These are phyloP conservation scores for Breynia disticha DNA, from an alignment of 441 rosid species.

Conservation along the genomic window DNA sequence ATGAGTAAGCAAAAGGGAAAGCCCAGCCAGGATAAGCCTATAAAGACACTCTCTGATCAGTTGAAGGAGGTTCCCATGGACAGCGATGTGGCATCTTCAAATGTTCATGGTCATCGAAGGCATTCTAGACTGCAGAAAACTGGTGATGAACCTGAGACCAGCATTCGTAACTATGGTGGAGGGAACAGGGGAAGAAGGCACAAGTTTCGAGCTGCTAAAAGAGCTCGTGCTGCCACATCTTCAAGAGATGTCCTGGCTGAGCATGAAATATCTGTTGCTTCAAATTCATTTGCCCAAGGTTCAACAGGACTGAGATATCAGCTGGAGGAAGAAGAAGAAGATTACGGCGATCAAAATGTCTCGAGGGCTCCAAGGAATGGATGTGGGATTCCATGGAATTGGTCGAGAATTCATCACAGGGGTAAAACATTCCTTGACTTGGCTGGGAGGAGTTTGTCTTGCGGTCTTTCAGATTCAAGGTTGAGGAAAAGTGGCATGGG, in stretches of 20 bases:
- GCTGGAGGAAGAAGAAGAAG: slow-evolving; percentile 44
- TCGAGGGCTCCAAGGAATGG: slow-evolving; percentile 60
- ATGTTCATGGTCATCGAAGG: slow-evolving; percentile 40
- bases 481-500: slow-evolving; percentile 47
- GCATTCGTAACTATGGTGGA: slow-evolving; percentile 34
- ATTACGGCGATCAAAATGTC: slow-evolving; percentile 44
- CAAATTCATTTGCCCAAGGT: slow-evolving; percentile 66
- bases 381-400: slow-evolving; percentile 95
- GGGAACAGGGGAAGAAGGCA: slow-evolving; percentile 53
- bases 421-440: slow-evolving; percentile 78
- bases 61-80: slow-evolving; percentile 47
- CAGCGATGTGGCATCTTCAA: slow-evolving; percentile 75
- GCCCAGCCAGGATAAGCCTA: slow-evolving; percentile 37
- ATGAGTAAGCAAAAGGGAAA: slow-evolving; percentile 51
- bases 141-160: slow-evolving; percentile 29
- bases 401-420: slow-evolving; percentile 91
- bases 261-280: slow-evolving; percentile 86
- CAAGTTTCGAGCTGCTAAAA: slow-evolving; percentile 60
- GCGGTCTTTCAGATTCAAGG: slow-evolving; percentile 75
- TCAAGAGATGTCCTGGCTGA: too few relatives aligned
- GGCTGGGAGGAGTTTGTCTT: slow-evolving; percentile 95
- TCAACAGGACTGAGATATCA: slow-evolving; percentile 29
- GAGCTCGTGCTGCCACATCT: slow-evolving; percentile 34
- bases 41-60: slow-evolving; percentile 65
- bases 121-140: slow-evolving; percentile 22